Evolutionary conservation across 352 stramenopile species (phyloP).

Genomic region (Phytophthora litchii): DNA sequence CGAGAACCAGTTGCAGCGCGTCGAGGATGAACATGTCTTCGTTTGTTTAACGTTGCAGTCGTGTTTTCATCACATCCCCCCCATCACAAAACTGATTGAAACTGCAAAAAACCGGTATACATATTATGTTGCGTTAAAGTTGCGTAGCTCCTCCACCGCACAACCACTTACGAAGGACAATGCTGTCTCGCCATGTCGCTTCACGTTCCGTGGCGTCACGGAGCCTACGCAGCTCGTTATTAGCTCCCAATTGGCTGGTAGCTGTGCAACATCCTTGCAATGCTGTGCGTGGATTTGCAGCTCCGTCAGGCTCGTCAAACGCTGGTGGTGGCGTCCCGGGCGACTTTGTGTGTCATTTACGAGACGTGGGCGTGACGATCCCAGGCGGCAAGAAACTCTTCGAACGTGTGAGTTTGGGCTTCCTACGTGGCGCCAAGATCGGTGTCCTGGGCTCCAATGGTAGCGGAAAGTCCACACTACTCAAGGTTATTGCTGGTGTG

Average conservation of each 20-base stretch:
- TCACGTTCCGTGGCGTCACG: conserved; percentile 11
- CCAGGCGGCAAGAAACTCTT: conserved; percentile 87
- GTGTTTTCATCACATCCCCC: background rate
- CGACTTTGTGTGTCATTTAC: conserved; percentile 85
- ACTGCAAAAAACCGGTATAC: background rate
- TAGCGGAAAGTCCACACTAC: conserved; percentile 94
- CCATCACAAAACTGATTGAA: too few relatives aligned
- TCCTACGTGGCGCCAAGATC: conserved; percentile 93
- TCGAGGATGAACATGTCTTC: background rate
- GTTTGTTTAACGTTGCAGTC: background rate
- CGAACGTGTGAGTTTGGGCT: conserved; percentile 75
- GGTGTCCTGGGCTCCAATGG: conserved; percentile 96
- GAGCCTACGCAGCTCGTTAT: conserved; percentile 5
- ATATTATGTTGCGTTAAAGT: background rate
- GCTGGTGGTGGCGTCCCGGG: conserved; percentile 76
- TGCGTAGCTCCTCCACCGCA: background rate
- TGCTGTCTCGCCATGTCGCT: conserved; percentile 22
- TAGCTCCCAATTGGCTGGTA: conserved; percentile 14
- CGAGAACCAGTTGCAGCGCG: background rate
- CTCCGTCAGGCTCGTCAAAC: conserved; percentile 53
- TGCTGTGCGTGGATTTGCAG: conserved; percentile 41
- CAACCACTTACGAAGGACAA: conserved; percentile 3
- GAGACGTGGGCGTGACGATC: conserved; percentile 79
- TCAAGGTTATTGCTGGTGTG: conserved; percentile 96
- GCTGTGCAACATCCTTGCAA: conserved; percentile 14